Evolutionary conservation across 345 rosid genomes (phyloP), one percentile per base, ranked within the genome.

Genomic region (Syzygium grande): DNA sequence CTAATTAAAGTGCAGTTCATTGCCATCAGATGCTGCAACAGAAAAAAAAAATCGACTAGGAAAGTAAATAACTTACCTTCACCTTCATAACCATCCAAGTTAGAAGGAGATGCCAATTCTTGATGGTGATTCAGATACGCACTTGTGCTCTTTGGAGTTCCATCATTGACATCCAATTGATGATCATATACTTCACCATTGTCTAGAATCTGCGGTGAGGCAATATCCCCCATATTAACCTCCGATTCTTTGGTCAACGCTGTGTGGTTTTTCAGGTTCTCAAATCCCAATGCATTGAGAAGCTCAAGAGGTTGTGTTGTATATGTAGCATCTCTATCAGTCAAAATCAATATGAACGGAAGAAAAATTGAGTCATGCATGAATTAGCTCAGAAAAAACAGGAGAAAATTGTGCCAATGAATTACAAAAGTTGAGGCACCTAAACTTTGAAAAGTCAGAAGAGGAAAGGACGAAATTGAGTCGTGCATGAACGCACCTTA

Each of bases 261-360:
- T 51, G 85, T 49, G 83, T 89, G 91, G 77, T 88, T 91, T 86
- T 89, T 92, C 49, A 91, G 87, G 73, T 89, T 92, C 85, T 96
- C 98, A 55, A 96, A 90, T 85, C 93, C 94, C 90, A 93, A 91
- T 63, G 93, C 94, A 92, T 96, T 96, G 87, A 98, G 97, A 89
- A 98, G 94, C 95, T 98, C 99, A 91, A 98, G 92, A 9, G 99
- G 99, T 87, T 98, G 99, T 15, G 99, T 98, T 80, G 99, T 93
- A 95, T 95, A 96, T 59, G 99, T 93, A 87, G 99, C 98, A 91
- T 98, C 99, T 91, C 99, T 98, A 90, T 63, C 54, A 65, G 87
- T 86, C 30, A 73, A 85, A 86, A 86, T 85, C 54, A 85, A 86
- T 79, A 88, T 88, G 58, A 14, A 68, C 53, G 41, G 90, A 59